Percentiles rank a stretch among this genome's conserved stretches.
Conservation (phyloP, 2,329 filamentous ascomycete genomes). For the Trichoderma arundinaceum region DNA sequence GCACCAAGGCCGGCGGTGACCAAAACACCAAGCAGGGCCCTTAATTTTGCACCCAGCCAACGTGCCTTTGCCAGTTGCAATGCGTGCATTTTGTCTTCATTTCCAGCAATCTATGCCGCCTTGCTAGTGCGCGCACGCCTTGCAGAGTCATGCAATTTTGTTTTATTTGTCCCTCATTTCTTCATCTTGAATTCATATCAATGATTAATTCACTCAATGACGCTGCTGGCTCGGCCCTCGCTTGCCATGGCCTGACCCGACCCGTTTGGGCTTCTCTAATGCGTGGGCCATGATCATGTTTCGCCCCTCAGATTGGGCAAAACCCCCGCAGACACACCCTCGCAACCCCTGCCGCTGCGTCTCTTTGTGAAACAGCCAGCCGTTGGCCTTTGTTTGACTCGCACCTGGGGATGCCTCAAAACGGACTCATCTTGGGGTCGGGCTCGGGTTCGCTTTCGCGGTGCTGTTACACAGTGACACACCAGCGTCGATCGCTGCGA, state of each 20-base stretch:
- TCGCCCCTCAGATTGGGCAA: slow-evolving; percentile 6
- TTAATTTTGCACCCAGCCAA: slow-evolving; percentile 24
- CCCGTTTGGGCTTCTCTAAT: background rate
- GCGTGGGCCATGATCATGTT: slow-evolving; percentile 2
- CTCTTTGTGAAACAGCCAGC: slow-evolving; percentile 23
- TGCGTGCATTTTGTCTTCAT: slow-evolving; percentile 1
- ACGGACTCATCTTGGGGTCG: background rate
- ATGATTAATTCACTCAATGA: slow-evolving; percentile 11
- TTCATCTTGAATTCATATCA: background rate
- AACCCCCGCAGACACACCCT: slow-evolving; percentile 8
- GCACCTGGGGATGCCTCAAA: background rate
- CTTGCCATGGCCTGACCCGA: slow-evolving; percentile 8
- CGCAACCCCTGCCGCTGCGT: slow-evolving; percentile 11
- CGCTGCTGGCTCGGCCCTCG: slow-evolving; percentile 14
- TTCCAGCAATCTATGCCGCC: background rate
- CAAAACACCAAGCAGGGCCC: slow-evolving; percentile 28
- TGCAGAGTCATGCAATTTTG: background rate
- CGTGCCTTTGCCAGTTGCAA: background rate
- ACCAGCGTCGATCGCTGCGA: background rate
- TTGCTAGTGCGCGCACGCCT: background rate
- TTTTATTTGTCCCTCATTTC: slow-evolving; percentile 7
- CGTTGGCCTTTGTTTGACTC: slow-evolving; percentile 5
- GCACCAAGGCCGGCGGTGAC: slow-evolving; percentile 1
- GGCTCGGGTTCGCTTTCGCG: background rate
- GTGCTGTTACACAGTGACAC: background rate